Conservation (phyloP, 352 stramenopile genomes). For the Pythium utonaiense region DNA sequence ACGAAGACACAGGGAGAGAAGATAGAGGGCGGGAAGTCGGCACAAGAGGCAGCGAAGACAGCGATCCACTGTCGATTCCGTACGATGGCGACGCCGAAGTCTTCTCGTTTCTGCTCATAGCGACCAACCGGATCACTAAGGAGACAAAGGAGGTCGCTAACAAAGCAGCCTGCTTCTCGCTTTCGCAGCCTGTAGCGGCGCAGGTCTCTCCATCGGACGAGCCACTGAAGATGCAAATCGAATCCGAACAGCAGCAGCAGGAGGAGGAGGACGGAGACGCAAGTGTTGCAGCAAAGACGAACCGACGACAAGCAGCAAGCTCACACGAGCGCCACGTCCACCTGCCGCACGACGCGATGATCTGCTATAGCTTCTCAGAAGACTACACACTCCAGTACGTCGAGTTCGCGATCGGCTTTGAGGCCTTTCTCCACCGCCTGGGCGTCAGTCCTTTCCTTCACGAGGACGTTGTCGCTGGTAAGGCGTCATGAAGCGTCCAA, state of each 20-base stretch:
- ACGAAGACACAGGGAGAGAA: constrained; percentile 10
- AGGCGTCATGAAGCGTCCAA: not conserved
- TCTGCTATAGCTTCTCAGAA: constrained; percentile 76
- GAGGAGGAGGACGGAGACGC: not conserved
- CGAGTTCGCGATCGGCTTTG: constrained; percentile 85
- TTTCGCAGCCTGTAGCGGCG: constrained; percentile 16
- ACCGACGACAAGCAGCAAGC: not conserved
- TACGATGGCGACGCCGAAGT: constrained; percentile 50
- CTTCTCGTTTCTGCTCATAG: constrained; percentile 65
- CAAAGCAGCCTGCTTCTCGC: constrained; percentile 51
- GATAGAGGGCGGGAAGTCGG: constrained; percentile 18
- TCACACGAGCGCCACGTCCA: constrained; percentile 66
- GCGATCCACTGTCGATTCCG: constrained; percentile 56
- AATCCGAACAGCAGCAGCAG: not conserved
- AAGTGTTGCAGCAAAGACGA: not conserved
- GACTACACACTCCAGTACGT: constrained; percentile 65
- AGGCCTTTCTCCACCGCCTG: constrained; percentile 74
- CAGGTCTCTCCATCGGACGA: not conserved
- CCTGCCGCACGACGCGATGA: constrained; percentile 72
- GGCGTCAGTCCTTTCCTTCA: constrained; percentile 55
- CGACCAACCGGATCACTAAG: constrained; percentile 70
- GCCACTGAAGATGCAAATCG: not conserved
- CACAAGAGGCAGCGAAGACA: constrained; percentile 46
- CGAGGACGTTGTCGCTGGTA: not conserved
- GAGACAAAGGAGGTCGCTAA: constrained; percentile 55